Base-by-base conservation (phyloP, 2,329 filamentous ascomycete genomes). In the Aureobasidium vineae region DNA sequence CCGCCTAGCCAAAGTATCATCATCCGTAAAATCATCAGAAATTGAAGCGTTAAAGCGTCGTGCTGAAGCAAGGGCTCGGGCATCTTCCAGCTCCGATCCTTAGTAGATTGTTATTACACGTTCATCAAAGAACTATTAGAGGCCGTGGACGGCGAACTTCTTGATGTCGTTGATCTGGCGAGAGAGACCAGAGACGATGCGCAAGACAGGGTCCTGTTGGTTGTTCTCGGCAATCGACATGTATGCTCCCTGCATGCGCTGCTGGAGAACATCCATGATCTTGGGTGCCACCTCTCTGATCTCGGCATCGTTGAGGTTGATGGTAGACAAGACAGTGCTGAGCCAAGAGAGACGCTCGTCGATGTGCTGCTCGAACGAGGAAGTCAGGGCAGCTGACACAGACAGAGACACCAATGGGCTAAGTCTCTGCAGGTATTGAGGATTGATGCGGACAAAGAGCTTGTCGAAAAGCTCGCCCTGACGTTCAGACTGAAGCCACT, bases 401-500 rank as follows among this genome's bases (percentile, higher is more conserved):
- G 85, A 87, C 49, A 89, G 80, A 28, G 82, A 79, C 41, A 88
- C 81, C 47, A 89, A 80, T 1, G 85, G 82, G 36, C 84, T 82
- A 21, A 88, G 80, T 45, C 79, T 77, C 21, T 77, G 77, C 28
- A 88, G 77, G 73, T 86, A 88, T 10, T 77, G 75, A 0, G 86
- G 85, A 68, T 84, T 83, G 70, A 84, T 79, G 65, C 80, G 82
- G 26, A 85, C 80, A 72, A 89, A 88, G 61, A 88, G 79, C 33
- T 82, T 80, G 73, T 88, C 85, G 72, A 88, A 89, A n/a, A 89
- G 78, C 53, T 84, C 81, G 19, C 80, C 79, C 70, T 87, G 84
- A 65, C 83, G 82, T 38, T 77, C 74, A 6, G 86, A 88, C 77
- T 87, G 85, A 56, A 89, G 79, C 86, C 86, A 89, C 80, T 80